These are phyloP conservation scores for Colletotrichum liaoningense DNA, from an alignment of 2,329 filamentous ascomycete genomes.

Conservation along the genomic window DNA sequence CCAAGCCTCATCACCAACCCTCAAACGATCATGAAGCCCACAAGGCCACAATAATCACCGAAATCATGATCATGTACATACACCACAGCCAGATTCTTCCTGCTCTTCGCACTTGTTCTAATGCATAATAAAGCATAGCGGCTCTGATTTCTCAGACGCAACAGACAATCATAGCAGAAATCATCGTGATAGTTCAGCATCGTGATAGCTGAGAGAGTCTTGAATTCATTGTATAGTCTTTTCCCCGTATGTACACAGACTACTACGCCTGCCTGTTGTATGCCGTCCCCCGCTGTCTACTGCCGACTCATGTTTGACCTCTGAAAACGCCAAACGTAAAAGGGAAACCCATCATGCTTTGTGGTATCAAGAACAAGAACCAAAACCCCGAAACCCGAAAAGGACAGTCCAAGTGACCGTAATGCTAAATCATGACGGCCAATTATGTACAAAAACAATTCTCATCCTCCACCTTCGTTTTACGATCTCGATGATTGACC, in stretches of 20 bases:
- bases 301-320: neutral
- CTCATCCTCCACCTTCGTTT: neutral
- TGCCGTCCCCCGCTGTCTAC: neutral
- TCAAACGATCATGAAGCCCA: slow-evolving; percentile 37
- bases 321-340: neutral
- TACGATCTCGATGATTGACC: neutral
- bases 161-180: too few species aligned
- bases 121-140: neutral
- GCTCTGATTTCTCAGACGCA: too few species aligned
- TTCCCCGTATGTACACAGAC: neutral
- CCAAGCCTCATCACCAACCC: neutral
- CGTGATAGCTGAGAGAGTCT: neutral
- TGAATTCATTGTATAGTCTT: neutral
- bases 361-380: slow-evolving; percentile 5
- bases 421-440: neutral
- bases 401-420: neutral
- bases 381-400: neutral
- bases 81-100: neutral
- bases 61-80: neutral
- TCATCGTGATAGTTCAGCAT: neutral
- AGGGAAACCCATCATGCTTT: neutral
- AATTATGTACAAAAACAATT: neutral
- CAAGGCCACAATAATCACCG: slow-evolving; percentile 16
- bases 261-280: neutral
- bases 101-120: neutral